Evolutionary conservation across 345 rosid genomes (phyloP), one percentile per base, ranked within the genome.

Genomic region (Noccaea bulbosa): DNA sequence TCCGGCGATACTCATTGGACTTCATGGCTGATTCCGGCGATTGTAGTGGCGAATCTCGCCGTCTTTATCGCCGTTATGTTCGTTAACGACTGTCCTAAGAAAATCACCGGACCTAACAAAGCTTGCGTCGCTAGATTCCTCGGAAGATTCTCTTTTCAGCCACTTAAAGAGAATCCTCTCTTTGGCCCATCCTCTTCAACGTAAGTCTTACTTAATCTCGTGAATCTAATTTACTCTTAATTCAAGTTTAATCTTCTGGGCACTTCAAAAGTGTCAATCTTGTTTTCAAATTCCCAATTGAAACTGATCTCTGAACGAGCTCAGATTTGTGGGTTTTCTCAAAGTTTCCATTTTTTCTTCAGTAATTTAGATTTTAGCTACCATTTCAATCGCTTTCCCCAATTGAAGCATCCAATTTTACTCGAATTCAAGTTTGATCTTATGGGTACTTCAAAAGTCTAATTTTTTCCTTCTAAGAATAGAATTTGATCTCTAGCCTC

Each of bases 181-280:
- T 86, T 95, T 65, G 99, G 98, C 22, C 97, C 98, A 2, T 95
- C 99, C 70, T 84, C 97, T 78, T 27, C 55, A 4, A 85, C 98
- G 98, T 95, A 75, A 82, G 96, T 78, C 58, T 61, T 8, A 3
- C 37, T 20, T 11, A 5, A 55, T 2, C 33, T 64, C 32, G 39
- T 17, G 32, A 44, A 22, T 61, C 7, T 8, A 4, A 4, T 24
- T 51, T 32, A 14, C 22, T 20, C 22, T 20, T 20, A 20, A 20
- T 27, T 22, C 56, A 7, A n/a, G 16, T 63, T n/a, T 10, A n/a
- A 16, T 51, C 24, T 66, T 50, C 12, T 61, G 46, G 56, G 74
- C 57, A 3, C 40, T 55, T 62, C 69, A 2, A 35, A 44, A 67
- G 53, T 59, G 11, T 50, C 53, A 9, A 6, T 40, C 34, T 39